phyloP scores from a whole-genome alignment of 2,329 filamentous ascomycete genomes.

The Coleophoma eucalyptorum region DNA sequence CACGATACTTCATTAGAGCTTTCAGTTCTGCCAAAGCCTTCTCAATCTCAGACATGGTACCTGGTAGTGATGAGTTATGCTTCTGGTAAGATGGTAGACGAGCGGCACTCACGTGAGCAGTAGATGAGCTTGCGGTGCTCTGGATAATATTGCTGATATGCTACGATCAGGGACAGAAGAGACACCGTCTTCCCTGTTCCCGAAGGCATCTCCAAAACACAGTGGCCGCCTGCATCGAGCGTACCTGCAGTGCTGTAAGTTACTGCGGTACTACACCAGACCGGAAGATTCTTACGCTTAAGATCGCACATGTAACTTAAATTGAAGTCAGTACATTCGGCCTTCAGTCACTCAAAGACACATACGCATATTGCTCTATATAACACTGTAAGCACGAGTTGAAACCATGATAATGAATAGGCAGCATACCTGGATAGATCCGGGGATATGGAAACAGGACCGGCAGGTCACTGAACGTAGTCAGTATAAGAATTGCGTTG shows the following conservation, averaged over 20 bases:
- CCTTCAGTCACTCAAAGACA: neutral
- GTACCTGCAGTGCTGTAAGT: constrained; percentile 45
- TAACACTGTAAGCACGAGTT: constrained; percentile 18
- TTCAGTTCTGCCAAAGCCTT: constrained; percentile 92
- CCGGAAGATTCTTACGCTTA: constrained; percentile 46
- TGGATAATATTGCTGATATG: constrained; percentile 91
- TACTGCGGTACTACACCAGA: no score
- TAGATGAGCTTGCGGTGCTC: constrained; percentile 97
- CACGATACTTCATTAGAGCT: constrained; percentile 89
- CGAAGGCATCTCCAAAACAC: constrained; percentile 97
- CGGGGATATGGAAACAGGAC: constrained; percentile 72
- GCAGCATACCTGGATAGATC: constrained; percentile 54
- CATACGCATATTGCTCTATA: constrained; percentile 64
- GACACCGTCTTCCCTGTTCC: constrained; percentile 98
- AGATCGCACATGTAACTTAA: constrained; percentile 76
- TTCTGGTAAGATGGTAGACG: neutral
- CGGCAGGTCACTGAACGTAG: constrained; percentile 53
- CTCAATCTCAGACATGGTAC: constrained; percentile 99
- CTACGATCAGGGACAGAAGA: constrained; percentile 88
- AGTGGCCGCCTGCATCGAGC: constrained; percentile 90
- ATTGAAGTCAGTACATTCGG: constrained; percentile 7
- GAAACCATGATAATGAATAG: no score
- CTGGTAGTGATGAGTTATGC: constrained; percentile 26
- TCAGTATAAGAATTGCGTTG: constrained; percentile 14
- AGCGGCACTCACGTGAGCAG: constrained; percentile 68